These are phyloP conservation scores for Neurospora discreta DNA, from an alignment of 495 filamentous ascomycete genomes.

Conservation along the genomic window DNA sequence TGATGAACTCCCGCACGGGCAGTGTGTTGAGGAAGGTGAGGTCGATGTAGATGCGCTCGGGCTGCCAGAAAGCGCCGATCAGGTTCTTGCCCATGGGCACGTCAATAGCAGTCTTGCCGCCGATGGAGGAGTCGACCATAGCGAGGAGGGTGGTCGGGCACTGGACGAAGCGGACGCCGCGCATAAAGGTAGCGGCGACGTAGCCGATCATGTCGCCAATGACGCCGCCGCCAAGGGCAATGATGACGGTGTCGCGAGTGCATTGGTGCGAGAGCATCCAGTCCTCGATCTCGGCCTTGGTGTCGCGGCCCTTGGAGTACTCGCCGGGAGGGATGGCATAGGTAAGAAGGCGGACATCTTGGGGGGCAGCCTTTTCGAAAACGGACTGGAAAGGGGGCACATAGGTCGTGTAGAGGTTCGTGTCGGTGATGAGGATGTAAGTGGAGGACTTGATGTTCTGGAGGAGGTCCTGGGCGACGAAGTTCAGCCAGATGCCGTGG, in stretches of 20 bases:
- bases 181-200: conserved; percentile 95
- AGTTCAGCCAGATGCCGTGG: conserved; percentile 78
- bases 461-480: conserved; percentile 73
- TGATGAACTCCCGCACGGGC: conserved; percentile 88
- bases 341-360: conserved; percentile 62
- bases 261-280: conserved; percentile 91
- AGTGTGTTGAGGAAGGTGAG: conserved; percentile 85
- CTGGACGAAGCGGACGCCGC: conserved; percentile 90
- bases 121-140: conserved; percentile 98
- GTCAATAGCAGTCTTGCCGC: conserved; percentile 97
- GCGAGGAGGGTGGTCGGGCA: conserved; percentile 89
- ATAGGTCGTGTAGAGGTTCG: conserved; percentile 76
- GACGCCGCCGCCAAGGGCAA: conserved; percentile 93
- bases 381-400: conserved; percentile 59
- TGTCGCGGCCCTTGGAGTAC: conserved; percentile 81
- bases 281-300: conserved; percentile 91
- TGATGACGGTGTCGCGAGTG: conserved; percentile 87
- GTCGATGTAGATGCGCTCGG: conserved; percentile 86
- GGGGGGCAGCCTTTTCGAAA: conserved; percentile 49
- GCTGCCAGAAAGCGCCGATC: conserved; percentile 94
- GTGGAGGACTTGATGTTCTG: conserved; percentile 69
- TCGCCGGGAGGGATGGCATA: conserved; percentile 87
- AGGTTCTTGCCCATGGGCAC: conserved; percentile 95
- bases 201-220: conserved; percentile 98
- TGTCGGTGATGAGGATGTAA: conserved; percentile 93